Evolutionary conservation across 805 yeast genomes (phyloP).

Genomic region (Spathaspora hagerdaliae): DNA sequence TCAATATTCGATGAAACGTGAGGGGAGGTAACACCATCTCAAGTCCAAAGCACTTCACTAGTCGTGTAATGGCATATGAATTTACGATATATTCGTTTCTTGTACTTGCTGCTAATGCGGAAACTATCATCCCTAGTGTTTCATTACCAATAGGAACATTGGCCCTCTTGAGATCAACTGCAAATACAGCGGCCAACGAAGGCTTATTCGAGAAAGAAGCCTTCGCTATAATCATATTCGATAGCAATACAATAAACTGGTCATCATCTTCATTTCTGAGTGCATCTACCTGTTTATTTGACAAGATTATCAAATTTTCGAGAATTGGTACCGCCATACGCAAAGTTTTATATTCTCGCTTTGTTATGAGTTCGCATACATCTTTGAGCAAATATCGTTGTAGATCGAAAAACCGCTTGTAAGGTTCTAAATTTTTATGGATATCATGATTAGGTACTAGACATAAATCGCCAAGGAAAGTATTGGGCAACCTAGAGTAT

Average conservation of each 20-base stretch:
- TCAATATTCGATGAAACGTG: not conserved
- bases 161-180: too few relatives aligned
- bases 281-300: too few relatives aligned
- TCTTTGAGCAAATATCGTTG: not conserved
- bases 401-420: too few relatives aligned
- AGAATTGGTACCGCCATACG: not conserved
- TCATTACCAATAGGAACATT: not conserved
- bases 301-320: not conserved
- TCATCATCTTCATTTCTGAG: too few relatives aligned
- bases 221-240: too few relatives aligned
- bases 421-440: not conserved
- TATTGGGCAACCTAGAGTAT: too few relatives aligned
- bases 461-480: not conserved
- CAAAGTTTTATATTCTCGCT: not conserved
- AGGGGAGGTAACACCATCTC: not conserved
- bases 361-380: not conserved
- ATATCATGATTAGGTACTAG: not conserved
- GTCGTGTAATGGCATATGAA: not conserved
- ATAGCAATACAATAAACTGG: too few relatives aligned
- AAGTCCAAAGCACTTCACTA: not conserved
- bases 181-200: not conserved
- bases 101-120: too few relatives aligned
- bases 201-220: not conserved
- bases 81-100: too few relatives aligned
- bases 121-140: not conserved